Percentiles rank a stretch among this genome's conserved stretches.
Conservation (phyloP, 371 early-diverging fungal species). For the Mucor racemosus region DNA sequence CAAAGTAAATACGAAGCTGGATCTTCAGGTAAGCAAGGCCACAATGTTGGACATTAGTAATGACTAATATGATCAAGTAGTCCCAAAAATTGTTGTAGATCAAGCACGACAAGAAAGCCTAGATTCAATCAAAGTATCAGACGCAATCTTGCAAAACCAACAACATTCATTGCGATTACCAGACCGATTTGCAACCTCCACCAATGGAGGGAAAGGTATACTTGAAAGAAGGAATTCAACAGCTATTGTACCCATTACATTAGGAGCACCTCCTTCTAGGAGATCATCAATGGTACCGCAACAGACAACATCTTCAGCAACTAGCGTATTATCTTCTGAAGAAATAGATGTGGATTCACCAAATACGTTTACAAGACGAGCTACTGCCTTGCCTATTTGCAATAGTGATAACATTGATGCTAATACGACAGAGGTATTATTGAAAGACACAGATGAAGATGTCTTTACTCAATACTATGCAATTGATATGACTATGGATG, state of each 20-base stretch:
- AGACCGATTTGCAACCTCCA: not conserved
- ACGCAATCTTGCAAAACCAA: not conserved
- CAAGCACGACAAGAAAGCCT: constrained; percentile 16
- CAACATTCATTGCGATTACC: not conserved
- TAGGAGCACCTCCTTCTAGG: not conserved
- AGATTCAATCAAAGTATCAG: not conserved
- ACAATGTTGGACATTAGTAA: not conserved
- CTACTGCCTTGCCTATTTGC: not conserved
- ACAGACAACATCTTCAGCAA: not conserved
- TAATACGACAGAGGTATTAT: not conserved
- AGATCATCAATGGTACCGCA: not conserved
- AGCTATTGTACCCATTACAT: constrained; percentile 1
- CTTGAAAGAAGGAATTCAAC: constrained; percentile 8
- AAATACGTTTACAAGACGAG: not conserved
- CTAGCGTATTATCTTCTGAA: not conserved
- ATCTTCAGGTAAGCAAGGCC: not conserved
- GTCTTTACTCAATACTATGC: constrained; percentile 16
- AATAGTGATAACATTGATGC: too few species aligned
- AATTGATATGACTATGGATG: constrained; percentile 5
- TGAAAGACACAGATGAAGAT: constrained; percentile 2
- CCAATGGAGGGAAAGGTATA: not conserved
- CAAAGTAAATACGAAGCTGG: not conserved
- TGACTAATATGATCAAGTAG: constrained; percentile 1
- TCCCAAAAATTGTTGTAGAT: constrained; percentile 28
- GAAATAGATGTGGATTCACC: not conserved